Evolutionary conservation across 1,284 basidiomycete genomes (phyloP).

Genomic region (Microbotryum saponariae): DNA sequence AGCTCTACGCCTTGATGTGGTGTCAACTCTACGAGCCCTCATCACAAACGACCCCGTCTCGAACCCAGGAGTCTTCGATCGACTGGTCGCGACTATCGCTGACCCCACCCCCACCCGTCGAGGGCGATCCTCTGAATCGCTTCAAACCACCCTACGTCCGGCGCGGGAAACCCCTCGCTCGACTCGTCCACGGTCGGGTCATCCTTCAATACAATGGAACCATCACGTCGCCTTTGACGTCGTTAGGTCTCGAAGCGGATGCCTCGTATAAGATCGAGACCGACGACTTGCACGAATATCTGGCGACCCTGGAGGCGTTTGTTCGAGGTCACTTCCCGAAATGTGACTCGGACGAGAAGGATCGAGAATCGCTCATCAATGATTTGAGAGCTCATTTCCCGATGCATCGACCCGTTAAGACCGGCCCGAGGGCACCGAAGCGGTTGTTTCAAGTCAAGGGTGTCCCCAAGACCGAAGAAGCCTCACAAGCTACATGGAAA

Average conservation of each 20-base stretch:
- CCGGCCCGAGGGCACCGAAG: neutral
- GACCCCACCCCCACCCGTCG: no score
- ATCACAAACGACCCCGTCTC: no score
- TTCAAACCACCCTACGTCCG: no score
- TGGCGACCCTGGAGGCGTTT: slow-evolving; percentile 18
- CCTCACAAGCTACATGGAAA: slow-evolving; percentile 13
- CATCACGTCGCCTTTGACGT: neutral
- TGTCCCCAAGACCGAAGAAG: neutral
- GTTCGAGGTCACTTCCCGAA: slow-evolving; percentile 14
- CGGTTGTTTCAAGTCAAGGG: neutral
- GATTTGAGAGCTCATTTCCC: slow-evolving; percentile 14
- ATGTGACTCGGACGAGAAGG: slow-evolving; percentile 1
- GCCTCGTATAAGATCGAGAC: neutral
- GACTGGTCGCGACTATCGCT: no score
- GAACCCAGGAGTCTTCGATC: no score
- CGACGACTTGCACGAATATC: neutral
- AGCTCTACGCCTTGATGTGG: no score
- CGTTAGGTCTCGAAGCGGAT: slow-evolving; percentile 3
- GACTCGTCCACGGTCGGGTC: no score
- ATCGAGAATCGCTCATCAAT: slow-evolving; percentile 17
- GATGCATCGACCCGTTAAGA: neutral
- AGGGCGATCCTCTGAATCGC: no score
- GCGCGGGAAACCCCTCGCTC: no score
- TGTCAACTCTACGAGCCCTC: no score
- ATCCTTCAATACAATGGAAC: no score